These are phyloP conservation scores for Agaricus blazei DNA, from an alignment of 768 basidiomycete genomes.

Conservation along the genomic window DNA sequence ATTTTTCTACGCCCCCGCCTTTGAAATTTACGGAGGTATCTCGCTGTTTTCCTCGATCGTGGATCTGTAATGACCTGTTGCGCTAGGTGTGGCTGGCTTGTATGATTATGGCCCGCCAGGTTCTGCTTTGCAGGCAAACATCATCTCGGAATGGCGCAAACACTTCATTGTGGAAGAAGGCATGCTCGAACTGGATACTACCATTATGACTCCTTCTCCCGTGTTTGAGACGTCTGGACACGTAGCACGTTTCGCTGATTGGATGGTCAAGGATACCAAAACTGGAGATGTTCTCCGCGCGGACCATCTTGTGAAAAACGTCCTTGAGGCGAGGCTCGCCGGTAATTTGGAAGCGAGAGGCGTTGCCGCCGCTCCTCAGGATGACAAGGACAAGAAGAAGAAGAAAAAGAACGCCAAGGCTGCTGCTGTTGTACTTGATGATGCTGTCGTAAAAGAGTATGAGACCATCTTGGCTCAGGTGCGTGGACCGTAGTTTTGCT, in stretches of 20 bases:
- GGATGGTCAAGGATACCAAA: conserved; percentile 97
- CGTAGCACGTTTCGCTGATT: conserved; percentile 96
- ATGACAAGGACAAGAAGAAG: conserved; percentile 63
- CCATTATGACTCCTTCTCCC: conserved; percentile 91
- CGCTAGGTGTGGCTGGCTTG: conserved; percentile 86
- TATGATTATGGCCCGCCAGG: conserved; percentile 99
- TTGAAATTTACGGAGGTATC: conserved; percentile 96
- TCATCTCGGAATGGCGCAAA: conserved; percentile 92
- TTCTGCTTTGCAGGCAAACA: conserved; percentile 93
- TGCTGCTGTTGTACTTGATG: conserved; percentile 65
- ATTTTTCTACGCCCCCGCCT: conserved; percentile 98
- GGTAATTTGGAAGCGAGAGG: conserved; percentile 91
- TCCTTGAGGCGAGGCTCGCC: conserved; percentile 84
- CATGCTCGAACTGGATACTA: conserved; percentile 98
- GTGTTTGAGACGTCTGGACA: conserved; percentile 98
- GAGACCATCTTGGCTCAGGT: conserved; percentile 87
- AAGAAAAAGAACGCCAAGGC: conserved; percentile 73
- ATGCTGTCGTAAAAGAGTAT: conserved; percentile 72
- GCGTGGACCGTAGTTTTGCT: conserved; percentile 22
- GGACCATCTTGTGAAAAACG: conserved; percentile 92
- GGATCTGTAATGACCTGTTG: conserved; percentile 9
- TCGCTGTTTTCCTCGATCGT: background rate
- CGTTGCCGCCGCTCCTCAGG: conserved; percentile 47
- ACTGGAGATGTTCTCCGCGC: conserved; percentile 97
- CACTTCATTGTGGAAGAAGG: conserved; percentile 98